A percentile compares a stretch with the other conserved stretches of the same genome.
phyloP scores from a whole-genome alignment of 2,329 filamentous ascomycete genomes.

The Aspergillus clavatus region DNA sequence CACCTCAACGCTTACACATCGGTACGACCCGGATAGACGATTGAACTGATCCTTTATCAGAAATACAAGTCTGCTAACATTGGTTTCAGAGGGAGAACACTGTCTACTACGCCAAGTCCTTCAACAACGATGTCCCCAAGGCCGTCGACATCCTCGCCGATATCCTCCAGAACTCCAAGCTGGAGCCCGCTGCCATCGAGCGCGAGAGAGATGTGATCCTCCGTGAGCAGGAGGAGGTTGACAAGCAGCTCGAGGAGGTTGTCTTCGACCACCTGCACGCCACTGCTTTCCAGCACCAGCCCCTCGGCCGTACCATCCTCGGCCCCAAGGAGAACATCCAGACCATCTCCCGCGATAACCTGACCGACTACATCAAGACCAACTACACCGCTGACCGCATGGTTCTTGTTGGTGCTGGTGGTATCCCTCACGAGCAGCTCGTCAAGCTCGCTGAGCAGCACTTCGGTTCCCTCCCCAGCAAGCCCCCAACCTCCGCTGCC shows the following conservation, averaged over 20 bases:
- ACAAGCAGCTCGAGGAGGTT: slow-evolving; percentile 99
- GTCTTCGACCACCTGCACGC: slow-evolving; percentile 99
- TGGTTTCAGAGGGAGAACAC: slow-evolving; percentile 85
- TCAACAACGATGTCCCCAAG: slow-evolving; percentile 95
- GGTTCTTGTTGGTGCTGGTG: slow-evolving; percentile 94
- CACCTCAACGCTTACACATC: slow-evolving; percentile 99
- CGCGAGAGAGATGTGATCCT: slow-evolving; percentile 98
- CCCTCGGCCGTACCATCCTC: slow-evolving; percentile 94
- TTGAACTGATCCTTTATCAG: slow-evolving; percentile 1
- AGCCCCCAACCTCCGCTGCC: slow-evolving; percentile 68
- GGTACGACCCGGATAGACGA: slow-evolving; percentile 53
- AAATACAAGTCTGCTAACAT: slow-evolving; percentile 23
- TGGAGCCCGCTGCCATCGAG: slow-evolving; percentile 88
- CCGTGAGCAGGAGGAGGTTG: slow-evolving; percentile 97
- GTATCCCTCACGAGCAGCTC: slow-evolving; percentile 87
- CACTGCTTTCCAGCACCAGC: slow-evolving; percentile 94
- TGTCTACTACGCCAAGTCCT: slow-evolving; percentile 98
- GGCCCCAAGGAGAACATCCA: slow-evolving; percentile 98
- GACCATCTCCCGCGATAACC: slow-evolving; percentile 86
- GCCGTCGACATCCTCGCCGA: slow-evolving; percentile 98
- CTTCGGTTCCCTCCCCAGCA: slow-evolving; percentile 74
- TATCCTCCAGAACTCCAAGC: slow-evolving; percentile 98
- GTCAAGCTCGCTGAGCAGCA: slow-evolving; percentile 96
- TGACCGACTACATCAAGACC: slow-evolving; percentile 95
- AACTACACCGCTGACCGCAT: slow-evolving; percentile 99